These are phyloP conservation scores for Arabis hirsuta DNA, from an alignment of 345 rosid species.

Conservation along the genomic window DNA sequence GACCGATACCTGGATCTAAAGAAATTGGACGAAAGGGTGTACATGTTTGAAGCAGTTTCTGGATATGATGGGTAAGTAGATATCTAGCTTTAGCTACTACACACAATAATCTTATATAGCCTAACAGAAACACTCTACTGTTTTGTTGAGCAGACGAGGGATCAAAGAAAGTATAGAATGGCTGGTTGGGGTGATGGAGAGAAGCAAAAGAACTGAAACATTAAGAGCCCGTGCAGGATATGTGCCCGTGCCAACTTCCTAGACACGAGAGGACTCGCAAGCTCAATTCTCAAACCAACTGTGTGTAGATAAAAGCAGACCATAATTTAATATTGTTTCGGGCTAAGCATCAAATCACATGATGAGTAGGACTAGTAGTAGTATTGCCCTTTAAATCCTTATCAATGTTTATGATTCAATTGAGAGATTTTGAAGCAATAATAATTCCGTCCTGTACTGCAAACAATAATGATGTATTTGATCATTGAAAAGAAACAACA, in stretches of 20 bases:
- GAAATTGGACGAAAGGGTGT: constrained; percentile 91
- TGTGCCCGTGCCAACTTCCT: constrained; percentile 47
- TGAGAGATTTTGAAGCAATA: constrained; percentile 26
- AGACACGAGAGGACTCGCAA: constrained; percentile 3
- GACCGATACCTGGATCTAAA: constrained; percentile 85
- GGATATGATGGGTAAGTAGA: constrained; percentile 82
- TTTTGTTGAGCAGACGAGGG: constrained; percentile 66
- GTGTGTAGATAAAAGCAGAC: constrained; percentile 55
- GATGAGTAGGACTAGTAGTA: constrained; percentile 37
- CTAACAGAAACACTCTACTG: not conserved
- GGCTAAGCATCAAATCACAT: constrained; percentile 28
- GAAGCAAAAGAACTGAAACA: constrained; percentile 95
- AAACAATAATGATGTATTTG: not conserved
- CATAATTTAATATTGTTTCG: constrained; percentile 42
- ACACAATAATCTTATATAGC: not conserved
- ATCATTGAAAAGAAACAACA: not conserved
- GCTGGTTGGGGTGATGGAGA: constrained; percentile 92
- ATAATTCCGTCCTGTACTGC: not conserved
- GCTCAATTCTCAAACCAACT: constrained; percentile 5
- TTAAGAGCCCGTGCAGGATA: constrained; percentile 73
- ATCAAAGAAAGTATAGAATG: constrained; percentile 88
- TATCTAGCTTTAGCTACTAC: not conserved
- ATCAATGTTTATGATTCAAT: constrained; percentile 9
- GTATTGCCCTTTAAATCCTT: not conserved
- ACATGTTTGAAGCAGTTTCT: constrained; percentile 93